Conservation (phyloP, 2,329 filamentous ascomycete genomes). For the Macrophomina pseudophaseolina region DNA sequence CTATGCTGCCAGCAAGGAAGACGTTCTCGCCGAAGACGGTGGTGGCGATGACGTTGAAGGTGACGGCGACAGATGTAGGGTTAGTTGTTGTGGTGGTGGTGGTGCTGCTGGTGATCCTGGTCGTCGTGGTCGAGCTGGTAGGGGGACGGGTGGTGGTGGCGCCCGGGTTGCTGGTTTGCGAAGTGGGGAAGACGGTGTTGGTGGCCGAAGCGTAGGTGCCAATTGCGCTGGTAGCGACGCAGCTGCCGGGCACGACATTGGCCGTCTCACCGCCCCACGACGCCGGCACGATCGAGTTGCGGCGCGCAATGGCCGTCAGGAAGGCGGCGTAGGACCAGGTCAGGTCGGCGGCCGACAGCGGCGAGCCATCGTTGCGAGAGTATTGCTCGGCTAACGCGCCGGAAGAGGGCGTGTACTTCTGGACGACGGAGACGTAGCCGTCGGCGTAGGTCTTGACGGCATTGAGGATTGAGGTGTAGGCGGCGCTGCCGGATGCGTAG, state of each 20-base stretch:
- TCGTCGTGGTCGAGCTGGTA: conserved; percentile 6
- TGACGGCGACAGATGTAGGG: conserved; percentile 44
- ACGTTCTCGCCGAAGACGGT: conserved; percentile 57
- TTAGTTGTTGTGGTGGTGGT: conserved; percentile 33
- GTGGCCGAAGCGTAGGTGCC: conserved; percentile 50
- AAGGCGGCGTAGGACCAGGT: conserved; percentile 55
- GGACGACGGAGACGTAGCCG: conserved; percentile 48
- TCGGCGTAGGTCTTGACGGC: conserved; percentile 41
- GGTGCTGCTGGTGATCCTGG: conserved; percentile 30
- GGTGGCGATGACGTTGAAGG: conserved; percentile 54
- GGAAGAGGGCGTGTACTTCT: conserved; percentile 43
- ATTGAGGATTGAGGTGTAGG: conserved; percentile 35
- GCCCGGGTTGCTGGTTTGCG: conserved; percentile 48
- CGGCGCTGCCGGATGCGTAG: conserved; percentile 10
- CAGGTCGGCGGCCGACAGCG: conserved; percentile 48
- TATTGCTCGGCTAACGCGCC: conserved; percentile 53
- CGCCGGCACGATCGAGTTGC: conserved; percentile 18
- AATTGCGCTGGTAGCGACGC: conserved; percentile 44
- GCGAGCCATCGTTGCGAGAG: conserved; percentile 44
- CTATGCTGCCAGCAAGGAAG: conserved; percentile 51
- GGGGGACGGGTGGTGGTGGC: conserved; percentile 33
- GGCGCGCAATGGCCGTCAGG: conserved; percentile 30
- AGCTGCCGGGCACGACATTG: background rate
- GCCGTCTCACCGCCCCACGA: conserved; percentile 20
- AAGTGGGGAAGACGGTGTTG: conserved; percentile 45